A percentile compares a stretch with the other conserved stretches of the same genome.
phyloP scores from a whole-genome alignment of 176 grass and related monocot genomes.

The Aegilops bicornis region DNA sequence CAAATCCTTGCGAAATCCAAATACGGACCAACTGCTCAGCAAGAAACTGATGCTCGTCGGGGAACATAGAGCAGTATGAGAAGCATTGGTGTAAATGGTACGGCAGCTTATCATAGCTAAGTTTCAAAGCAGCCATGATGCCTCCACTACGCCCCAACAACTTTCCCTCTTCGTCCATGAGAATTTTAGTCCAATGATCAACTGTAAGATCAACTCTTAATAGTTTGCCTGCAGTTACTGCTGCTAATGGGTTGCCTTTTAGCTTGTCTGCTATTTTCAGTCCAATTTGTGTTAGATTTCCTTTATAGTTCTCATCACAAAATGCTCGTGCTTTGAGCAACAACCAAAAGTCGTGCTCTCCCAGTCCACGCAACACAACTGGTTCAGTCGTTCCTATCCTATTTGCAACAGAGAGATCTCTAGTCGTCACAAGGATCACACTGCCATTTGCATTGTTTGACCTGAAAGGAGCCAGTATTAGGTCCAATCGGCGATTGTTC shows the following conservation, averaged over 20 bases:
- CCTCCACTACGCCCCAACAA: not conserved
- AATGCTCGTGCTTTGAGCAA: not conserved
- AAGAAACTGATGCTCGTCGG: no score
- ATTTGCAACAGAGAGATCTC: not conserved
- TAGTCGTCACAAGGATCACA: not conserved
- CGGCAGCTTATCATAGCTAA: slow-evolving; percentile 27
- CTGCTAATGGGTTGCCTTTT: slow-evolving; percentile 32
- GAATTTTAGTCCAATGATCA: slow-evolving; percentile 23
- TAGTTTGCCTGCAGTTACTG: not conserved
- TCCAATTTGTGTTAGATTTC: not conserved
- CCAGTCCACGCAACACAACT: not conserved
- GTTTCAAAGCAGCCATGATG: slow-evolving; percentile 20
- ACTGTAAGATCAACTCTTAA: not conserved
- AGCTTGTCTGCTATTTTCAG: not conserved
- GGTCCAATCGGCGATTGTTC: rapidly evolving
- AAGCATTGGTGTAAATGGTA: slow-evolving; percentile 5
- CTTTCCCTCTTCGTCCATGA: slow-evolving; percentile 17
- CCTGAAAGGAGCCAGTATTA: not conserved
- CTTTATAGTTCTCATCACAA: not conserved
- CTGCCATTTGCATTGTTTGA: not conserved
- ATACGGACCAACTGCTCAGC: not conserved
- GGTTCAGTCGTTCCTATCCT: not conserved
- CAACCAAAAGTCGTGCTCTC: rapidly evolving
- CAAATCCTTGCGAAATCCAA: slow-evolving; percentile 61
- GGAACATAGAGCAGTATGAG: slow-evolving; percentile 18